These are phyloP conservation scores for Nannochloris sp. DNA, from an alignment of 139 green algal genomes.

Conservation along the genomic window DNA sequence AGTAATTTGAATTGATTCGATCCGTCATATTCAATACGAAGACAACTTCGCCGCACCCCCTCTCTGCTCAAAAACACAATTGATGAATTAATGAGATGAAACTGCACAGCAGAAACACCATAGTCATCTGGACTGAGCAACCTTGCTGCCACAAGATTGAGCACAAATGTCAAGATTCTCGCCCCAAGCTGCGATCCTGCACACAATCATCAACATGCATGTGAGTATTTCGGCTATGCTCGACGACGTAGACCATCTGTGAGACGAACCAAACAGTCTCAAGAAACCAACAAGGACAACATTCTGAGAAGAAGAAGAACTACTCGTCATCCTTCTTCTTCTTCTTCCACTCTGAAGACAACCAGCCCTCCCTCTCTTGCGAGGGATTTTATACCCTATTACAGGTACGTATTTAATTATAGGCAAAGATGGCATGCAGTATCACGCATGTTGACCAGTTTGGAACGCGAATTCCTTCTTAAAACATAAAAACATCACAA, in stretches of 20 bases:
- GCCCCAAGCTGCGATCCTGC: conserved; percentile 74
- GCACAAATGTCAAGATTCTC: conserved; percentile 65
- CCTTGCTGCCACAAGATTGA: conserved; percentile 71
- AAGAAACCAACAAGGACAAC: no score
- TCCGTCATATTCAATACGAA: conserved; percentile 30
- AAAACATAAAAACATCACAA: neutral
- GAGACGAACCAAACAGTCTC: no score
- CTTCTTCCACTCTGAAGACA: no score
- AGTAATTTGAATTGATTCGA: conserved; percentile 3
- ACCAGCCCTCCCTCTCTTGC: neutral
- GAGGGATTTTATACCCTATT: neutral
- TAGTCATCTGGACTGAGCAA: conserved; percentile 67
- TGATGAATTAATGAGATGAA: conserved; percentile 82
- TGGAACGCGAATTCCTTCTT: neutral
- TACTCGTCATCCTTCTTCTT: no score
- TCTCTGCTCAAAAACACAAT: conserved; percentile 81
- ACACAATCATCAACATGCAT: neutral
- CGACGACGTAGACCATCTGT: no score
- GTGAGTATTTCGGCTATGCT: no score
- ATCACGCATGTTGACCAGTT: neutral
- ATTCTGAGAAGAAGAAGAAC: no score
- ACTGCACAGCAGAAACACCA: conserved; percentile 75
- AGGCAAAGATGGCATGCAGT: neutral
- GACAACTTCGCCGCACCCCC: conserved; percentile 71
- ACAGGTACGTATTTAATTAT: no score